Evolutionary conservation across 495 filamentous ascomycete genomes (phyloP).

Genomic region (Hypoxylon fragiforme): DNA sequence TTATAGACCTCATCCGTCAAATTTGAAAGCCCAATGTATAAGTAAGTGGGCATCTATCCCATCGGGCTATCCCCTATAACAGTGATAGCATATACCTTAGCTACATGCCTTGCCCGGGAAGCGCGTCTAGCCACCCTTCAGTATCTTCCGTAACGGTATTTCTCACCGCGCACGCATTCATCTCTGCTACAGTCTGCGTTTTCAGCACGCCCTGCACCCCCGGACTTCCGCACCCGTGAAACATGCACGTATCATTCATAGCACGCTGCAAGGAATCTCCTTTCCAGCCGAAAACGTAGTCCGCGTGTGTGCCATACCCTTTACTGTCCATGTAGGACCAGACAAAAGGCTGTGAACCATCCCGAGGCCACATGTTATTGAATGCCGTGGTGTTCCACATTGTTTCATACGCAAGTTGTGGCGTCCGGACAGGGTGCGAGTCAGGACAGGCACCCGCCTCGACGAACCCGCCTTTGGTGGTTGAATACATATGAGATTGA

Average conservation of each 20-base stretch:
- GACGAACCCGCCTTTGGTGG: slow-evolving; percentile 41
- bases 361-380: slow-evolving; percentile 48
- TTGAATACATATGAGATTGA: slow-evolving; percentile 52
- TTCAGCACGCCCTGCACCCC: slow-evolving; percentile 41
- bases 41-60: too few relatives aligned
- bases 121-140: slow-evolving; percentile 40
- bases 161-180: slow-evolving; percentile 49
- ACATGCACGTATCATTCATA: slow-evolving; percentile 49
- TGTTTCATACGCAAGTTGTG: slow-evolving; percentile 55
- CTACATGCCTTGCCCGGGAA: slow-evolving; percentile 34
- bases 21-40: too few relatives aligned
- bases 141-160: slow-evolving; percentile 47
- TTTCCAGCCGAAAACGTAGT: slow-evolving; percentile 53
- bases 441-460: slow-evolving; percentile 48
- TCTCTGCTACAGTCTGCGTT: slow-evolving; percentile 47
- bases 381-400: slow-evolving; percentile 54
- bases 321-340: slow-evolving; percentile 45
- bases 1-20: too few relatives aligned
- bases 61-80: slow-evolving; percentile 3
- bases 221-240: slow-evolving; percentile 46
- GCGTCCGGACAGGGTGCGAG: slow-evolving; percentile 51
- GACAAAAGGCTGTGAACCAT: slow-evolving; percentile 51
- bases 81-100: slow-evolving; percentile 12
- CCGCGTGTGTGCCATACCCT: slow-evolving; percentile 51
- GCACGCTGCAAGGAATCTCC: slow-evolving; percentile 48